A percentile compares a stretch with the other conserved stretches of the same genome.
phyloP scores from a whole-genome alignment of 2,329 filamentous ascomycete species.

The Boeremia lycopersici region DNA sequence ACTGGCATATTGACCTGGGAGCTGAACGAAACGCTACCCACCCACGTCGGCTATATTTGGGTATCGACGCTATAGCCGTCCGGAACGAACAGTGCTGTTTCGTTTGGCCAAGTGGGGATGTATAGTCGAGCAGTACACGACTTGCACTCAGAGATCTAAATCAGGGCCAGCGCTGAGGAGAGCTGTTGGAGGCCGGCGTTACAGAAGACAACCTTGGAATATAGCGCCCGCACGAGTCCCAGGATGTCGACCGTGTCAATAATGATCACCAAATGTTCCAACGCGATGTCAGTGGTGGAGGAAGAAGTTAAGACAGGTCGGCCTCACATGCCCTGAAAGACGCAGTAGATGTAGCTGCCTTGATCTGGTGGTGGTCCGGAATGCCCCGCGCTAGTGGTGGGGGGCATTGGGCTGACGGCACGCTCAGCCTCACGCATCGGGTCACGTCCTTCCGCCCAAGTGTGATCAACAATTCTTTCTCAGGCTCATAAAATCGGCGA shows the following conservation, averaged over 20 bases:
- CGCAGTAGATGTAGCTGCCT: conserved; percentile 25
- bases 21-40: conserved; percentile 7
- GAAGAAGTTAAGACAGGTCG: not conserved
- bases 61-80: conserved; percentile 5
- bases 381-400: conserved; percentile 26
- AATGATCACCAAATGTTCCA: not conserved
- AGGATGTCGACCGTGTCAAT: not conserved
- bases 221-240: conserved; percentile 10
- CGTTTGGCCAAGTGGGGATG: conserved; percentile 13
- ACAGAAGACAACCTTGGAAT: conserved; percentile 25
- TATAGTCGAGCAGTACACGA: conserved; percentile 6
- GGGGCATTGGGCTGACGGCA: conserved; percentile 11
- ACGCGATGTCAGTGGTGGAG: not conserved
- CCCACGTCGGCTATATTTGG: conserved; percentile 21
- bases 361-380: conserved; percentile 27
- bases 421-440: not conserved
- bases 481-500: not conserved
- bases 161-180: conserved; percentile 17
- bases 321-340: not conserved
- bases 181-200: conserved; percentile 29
- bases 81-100: conserved; percentile 12
- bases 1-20: conserved; percentile 36
- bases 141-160: conserved; percentile 22
- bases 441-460: not conserved
- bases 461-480: not conserved